Conservation (phyloP, 2,329 filamentous ascomycete genomes). For the Fusarium clavum region DNA sequence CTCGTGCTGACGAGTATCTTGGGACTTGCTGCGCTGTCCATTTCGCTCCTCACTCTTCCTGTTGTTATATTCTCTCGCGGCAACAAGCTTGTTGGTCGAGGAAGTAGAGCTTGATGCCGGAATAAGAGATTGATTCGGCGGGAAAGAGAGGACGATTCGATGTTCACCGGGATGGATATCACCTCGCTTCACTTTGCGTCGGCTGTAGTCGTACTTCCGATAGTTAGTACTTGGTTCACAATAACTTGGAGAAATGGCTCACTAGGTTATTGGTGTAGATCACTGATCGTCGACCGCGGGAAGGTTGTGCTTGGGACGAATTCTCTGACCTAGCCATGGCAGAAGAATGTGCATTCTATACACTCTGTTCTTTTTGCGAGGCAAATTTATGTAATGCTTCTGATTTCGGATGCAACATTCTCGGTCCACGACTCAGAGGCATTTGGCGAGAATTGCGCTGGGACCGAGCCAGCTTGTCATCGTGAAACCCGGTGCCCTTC, state of each 20-base stretch:
- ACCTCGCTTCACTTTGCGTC: slow-evolving; percentile 8
- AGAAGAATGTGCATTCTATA: not conserved
- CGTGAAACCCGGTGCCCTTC: slow-evolving; percentile 12
- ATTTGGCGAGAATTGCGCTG: slow-evolving; percentile 9
- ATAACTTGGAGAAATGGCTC: not conserved
- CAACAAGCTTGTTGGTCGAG: not conserved
- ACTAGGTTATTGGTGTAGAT: not conserved
- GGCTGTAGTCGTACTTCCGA: slow-evolving; percentile 5
- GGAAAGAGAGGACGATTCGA: not conserved
- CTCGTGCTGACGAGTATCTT: not conserved
- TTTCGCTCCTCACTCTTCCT: too few relatives aligned
- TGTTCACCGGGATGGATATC: slow-evolving; percentile 20
- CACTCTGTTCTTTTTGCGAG: not conserved
- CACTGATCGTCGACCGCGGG: not conserved
- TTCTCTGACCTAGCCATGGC: too few relatives aligned
- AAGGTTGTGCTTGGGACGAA: not conserved
- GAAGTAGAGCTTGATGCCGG: not conserved
- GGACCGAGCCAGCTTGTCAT: not conserved
- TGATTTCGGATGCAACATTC: slow-evolving; percentile 9
- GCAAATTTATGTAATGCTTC: not conserved
- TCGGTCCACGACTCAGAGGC: slow-evolving; percentile 18
- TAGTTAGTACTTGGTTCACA: slow-evolving; percentile 3
- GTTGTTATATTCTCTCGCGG: not conserved
- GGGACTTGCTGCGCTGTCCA: fast-evolving
- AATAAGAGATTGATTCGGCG: not conserved